Percentiles rank a stretch among this genome's conserved stretches.
phyloP scores from a whole-genome alignment of 345 rosid species.

The Populus deltoides region DNA sequence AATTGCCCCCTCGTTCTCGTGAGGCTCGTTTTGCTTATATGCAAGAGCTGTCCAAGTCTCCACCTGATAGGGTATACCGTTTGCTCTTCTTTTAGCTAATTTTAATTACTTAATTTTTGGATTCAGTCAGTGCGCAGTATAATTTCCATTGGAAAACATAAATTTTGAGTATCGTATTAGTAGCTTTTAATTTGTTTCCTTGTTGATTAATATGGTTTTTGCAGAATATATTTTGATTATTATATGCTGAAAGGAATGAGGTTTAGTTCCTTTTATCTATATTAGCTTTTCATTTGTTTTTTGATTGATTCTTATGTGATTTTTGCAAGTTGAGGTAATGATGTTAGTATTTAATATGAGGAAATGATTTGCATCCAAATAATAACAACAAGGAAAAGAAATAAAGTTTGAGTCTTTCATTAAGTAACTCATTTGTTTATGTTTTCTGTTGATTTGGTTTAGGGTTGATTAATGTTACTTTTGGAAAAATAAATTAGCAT shows the following conservation, averaged over 20 bases:
- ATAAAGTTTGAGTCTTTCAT: too few species aligned
- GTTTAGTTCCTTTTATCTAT: background rate
- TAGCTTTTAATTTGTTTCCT: background rate
- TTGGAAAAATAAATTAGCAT: background rate
- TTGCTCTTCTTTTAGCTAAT: background rate
- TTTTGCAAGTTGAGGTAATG: background rate
- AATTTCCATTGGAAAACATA: background rate
- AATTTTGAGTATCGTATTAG: background rate
- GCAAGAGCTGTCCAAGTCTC: constrained; percentile 67
- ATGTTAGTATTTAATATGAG: background rate
- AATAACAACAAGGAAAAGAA: too few species aligned
- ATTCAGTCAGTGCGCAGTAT: background rate
- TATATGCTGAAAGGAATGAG: background rate
- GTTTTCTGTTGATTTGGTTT: background rate
- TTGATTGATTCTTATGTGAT: background rate
- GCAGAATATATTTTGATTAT: too few species aligned
- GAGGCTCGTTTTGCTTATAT: constrained; percentile 59
- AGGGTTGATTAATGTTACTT: background rate
- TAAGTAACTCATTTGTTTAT: too few species aligned
- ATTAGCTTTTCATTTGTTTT: background rate
- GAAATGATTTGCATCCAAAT: background rate
- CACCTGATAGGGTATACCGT: constrained; percentile 77
- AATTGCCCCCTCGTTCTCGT: constrained; percentile 65
- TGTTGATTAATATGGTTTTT: background rate
- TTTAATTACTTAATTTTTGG: background rate